phyloP scores from a whole-genome alignment of 495 filamentous ascomycete species.

The Amorphotheca resinae region DNA sequence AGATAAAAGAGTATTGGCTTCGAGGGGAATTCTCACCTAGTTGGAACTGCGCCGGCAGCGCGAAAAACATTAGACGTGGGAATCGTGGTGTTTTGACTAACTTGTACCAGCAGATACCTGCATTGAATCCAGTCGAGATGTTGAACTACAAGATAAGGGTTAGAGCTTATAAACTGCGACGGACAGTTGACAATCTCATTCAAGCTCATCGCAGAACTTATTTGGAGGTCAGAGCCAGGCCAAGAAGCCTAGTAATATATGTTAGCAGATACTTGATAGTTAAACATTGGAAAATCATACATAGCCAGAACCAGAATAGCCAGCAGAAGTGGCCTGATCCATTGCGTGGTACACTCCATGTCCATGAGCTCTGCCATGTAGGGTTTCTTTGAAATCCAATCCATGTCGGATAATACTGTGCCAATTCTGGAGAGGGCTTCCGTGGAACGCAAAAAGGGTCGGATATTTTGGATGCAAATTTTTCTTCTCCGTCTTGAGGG shows the following conservation, averaged over 20 bases:
- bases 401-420: slow-evolving; percentile 81
- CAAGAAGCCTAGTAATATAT: slow-evolving; percentile 29
- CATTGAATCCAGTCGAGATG: slow-evolving; percentile 85
- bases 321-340: slow-evolving; percentile 40
- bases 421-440: slow-evolving; percentile 69
- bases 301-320: slow-evolving; percentile 31
- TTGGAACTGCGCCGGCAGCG: no score
- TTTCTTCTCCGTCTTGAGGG: slow-evolving; percentile 38
- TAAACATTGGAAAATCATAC: slow-evolving; percentile 6
- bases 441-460: slow-evolving; percentile 77
- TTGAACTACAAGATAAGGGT: slow-evolving; percentile 58
- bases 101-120: slow-evolving; percentile 67
- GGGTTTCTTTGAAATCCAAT: slow-evolving; percentile 51
- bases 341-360: slow-evolving; percentile 73
- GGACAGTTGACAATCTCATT: slow-evolving; percentile 82
- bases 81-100: no score
- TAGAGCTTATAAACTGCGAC: slow-evolving; percentile 38
- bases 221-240: slow-evolving; percentile 50
- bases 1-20: no score
- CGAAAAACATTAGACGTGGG: no score
- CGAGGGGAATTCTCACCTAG: no score
- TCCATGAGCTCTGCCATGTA: slow-evolving; percentile 59
- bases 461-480: slow-evolving; percentile 36
- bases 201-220: slow-evolving; percentile 53
- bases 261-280: not conserved